These are phyloP conservation scores for Penicillium sp. DNA, from an alignment of 2,329 filamentous ascomycete genomes.

Conservation along the genomic window DNA sequence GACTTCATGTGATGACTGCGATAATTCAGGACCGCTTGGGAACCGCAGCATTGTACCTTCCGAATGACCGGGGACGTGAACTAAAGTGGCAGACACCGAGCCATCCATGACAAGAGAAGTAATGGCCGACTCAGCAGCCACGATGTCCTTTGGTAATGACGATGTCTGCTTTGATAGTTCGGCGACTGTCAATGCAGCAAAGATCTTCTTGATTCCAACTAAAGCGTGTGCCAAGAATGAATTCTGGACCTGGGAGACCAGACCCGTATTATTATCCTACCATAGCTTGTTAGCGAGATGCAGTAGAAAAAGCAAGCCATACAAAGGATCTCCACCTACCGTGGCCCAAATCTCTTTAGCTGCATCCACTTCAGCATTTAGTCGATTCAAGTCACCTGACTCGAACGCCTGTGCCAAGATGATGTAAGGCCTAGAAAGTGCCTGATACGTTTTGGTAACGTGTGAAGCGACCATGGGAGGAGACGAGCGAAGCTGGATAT, in stretches of 20 bases:
- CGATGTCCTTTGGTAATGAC: slow-evolving; percentile 27
- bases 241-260: slow-evolving; percentile 70
- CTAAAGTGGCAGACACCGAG: slow-evolving; percentile 56
- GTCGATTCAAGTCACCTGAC: slow-evolving; percentile 58
- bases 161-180: slow-evolving; percentile 47
- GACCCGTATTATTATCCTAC: slow-evolving; percentile 71
- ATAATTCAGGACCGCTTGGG: slow-evolving; percentile 37
- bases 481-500: slow-evolving; percentile 47
- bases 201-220: slow-evolving; percentile 72
- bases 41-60: slow-evolving; percentile 59
- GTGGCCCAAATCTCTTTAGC: slow-evolving; percentile 65
- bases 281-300: slow-evolving; percentile 12
- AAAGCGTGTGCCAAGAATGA: slow-evolving; percentile 79
- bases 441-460: slow-evolving; percentile 61
- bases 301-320: neutral
- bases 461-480: slow-evolving; percentile 61
- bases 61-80: slow-evolving; percentile 44
- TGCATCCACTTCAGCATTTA: slow-evolving; percentile 67
- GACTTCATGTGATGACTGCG: slow-evolving; percentile 42
- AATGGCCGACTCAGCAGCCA: slow-evolving; percentile 40
- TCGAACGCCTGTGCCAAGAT: slow-evolving; percentile 72
- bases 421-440: slow-evolving; percentile 71
- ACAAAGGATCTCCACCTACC: slow-evolving; percentile 43
- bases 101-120: slow-evolving; percentile 54
- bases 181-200: slow-evolving; percentile 64